phyloP scores from a whole-genome alignment of 768 basidiomycete genomes.

The Pleurotus cornucopiae region DNA sequence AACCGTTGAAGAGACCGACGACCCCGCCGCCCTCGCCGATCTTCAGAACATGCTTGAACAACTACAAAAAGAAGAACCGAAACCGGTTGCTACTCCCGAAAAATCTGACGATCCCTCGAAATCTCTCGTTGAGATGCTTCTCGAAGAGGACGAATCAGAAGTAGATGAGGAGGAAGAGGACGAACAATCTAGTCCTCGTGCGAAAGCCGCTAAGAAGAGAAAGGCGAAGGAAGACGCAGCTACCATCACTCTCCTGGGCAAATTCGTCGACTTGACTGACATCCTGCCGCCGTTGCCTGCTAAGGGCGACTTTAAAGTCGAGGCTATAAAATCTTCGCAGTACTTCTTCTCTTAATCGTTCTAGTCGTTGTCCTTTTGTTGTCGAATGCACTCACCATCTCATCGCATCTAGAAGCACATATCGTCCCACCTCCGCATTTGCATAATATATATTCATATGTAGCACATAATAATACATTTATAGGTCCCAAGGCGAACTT shows the following conservation, averaged over 20 bases:
- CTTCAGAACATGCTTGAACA: constrained; percentile 4
- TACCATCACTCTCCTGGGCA: constrained; percentile 32
- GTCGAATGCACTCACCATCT: not conserved
- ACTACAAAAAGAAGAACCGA: not conserved
- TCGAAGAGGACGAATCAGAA: constrained; percentile 6
- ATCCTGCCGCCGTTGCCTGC: constrained; percentile 77
- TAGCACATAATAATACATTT: not conserved
- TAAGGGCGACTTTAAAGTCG: constrained; percentile 85
- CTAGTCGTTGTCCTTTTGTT: not conserved
- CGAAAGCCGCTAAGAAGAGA: constrained; percentile 10
- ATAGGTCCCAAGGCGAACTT: not conserved
- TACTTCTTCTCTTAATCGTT: constrained; percentile 89
- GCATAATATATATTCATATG: constrained; percentile 8
- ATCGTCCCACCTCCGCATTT: constrained; percentile 3
- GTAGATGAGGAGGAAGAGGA: constrained; percentile 9
- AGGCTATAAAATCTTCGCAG: constrained; percentile 70
- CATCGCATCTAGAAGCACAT: not conserved
- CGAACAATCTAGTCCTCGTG: constrained; percentile 11
- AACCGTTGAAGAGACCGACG: constrained; percentile 26
- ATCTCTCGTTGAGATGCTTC: constrained; percentile 5
- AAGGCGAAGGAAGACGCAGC: constrained; percentile 21
- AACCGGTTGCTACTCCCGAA: not conserved
- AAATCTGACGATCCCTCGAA: not conserved
- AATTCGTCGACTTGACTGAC: constrained; percentile 72
- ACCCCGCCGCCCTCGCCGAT: not conserved